Evolutionary conservation across 768 basidiomycete genomes (phyloP), one percentile per base, ranked within the genome.

Genomic region (Porphyrellus cyaneotinctus): DNA sequence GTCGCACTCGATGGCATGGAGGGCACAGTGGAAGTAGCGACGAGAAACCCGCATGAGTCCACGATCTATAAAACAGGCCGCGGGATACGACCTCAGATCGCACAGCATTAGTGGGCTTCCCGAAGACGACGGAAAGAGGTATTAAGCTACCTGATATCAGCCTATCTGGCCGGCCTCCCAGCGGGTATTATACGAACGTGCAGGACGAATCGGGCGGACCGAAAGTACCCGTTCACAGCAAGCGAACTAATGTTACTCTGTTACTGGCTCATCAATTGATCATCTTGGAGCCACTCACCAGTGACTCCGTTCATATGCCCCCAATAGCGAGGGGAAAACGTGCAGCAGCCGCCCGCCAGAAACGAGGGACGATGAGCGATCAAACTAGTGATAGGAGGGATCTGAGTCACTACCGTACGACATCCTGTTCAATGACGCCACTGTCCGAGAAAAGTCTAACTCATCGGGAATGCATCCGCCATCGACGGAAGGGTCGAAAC

Each of bases 1-100:
- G 58, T 47, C 49, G 43, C 32, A 45, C 26, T 47, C 28, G 42
- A 35, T 17, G 11, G 49, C 57, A 48, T 11, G 42, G 47, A 44
- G 57, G 57, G 59, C 12, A 51, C 24, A 42, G 52, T 54, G 58
- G 56, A 51, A 52, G 51, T 52, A 45, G 30, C 38, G 39, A 44
- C 49, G 39, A 44, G 35, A 54, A 56, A 33, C 37, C 35, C 23
- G 26, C 26, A 10, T 33, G 30, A 38, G 46, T 26, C 33, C 47
- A 30, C 23, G 55, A 64, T 59, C 67, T 66, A 65, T 68, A 65
- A 70, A 66, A 43, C 33, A 51, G 54, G 36, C 45, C 48, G 46
- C 51, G 51, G 53, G 47, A 54, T 36, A 47, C 33, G 48, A 58
- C 18, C 47, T 58, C 58, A 62, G 59, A 62, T 59, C 61, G 49